phyloP scores from a whole-genome alignment of 805 yeast species.

The Lachancea thermotolerans region DNA sequence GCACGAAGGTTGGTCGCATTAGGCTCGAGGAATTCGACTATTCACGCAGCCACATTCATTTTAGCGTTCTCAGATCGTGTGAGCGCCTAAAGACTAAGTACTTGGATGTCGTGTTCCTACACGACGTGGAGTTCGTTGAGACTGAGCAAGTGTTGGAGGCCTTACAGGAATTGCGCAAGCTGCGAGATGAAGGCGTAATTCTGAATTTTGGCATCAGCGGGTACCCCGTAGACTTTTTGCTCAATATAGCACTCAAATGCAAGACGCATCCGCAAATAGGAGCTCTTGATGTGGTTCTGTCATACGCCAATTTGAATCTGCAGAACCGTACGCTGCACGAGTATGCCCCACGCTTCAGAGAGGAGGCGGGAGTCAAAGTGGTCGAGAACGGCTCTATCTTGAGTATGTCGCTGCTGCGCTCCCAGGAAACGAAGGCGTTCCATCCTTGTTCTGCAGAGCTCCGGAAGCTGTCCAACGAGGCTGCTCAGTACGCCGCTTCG shows the following conservation, averaged over 20 bases:
- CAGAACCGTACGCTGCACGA: slow-evolving; percentile 58
- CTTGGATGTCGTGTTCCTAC: slow-evolving; percentile 77
- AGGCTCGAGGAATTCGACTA: slow-evolving; percentile 68
- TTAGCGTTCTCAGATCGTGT: slow-evolving; percentile 61
- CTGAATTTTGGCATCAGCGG: slow-evolving; percentile 75
- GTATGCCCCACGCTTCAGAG: slow-evolving; percentile 42
- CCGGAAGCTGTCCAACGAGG: slow-evolving; percentile 37
- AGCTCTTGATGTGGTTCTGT: slow-evolving; percentile 64
- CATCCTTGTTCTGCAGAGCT: slow-evolving; percentile 72
- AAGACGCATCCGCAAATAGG: slow-evolving; percentile 42
- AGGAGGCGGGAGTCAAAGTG: slow-evolving; percentile 47
- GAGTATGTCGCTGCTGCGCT: slow-evolving; percentile 78
- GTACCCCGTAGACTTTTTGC: slow-evolving; percentile 70
- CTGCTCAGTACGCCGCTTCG: slow-evolving; percentile 41
- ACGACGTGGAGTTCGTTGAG: slow-evolving; percentile 79
- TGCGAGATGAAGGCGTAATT: slow-evolving; percentile 60
- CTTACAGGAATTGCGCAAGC: slow-evolving; percentile 46
- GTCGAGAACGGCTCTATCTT: slow-evolving; percentile 80
- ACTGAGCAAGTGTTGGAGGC: slow-evolving; percentile 54
- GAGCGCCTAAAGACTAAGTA: slow-evolving; percentile 59
- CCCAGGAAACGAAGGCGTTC: slow-evolving; percentile 59
- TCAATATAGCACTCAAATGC: slow-evolving; percentile 39
- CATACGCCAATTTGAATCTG: slow-evolving; percentile 75
- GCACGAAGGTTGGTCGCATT: slow-evolving; percentile 84
- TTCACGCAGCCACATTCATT: slow-evolving; percentile 49